phyloP scores from a whole-genome alignment of 345 rosid species.

The Citrus hindsii region DNA sequence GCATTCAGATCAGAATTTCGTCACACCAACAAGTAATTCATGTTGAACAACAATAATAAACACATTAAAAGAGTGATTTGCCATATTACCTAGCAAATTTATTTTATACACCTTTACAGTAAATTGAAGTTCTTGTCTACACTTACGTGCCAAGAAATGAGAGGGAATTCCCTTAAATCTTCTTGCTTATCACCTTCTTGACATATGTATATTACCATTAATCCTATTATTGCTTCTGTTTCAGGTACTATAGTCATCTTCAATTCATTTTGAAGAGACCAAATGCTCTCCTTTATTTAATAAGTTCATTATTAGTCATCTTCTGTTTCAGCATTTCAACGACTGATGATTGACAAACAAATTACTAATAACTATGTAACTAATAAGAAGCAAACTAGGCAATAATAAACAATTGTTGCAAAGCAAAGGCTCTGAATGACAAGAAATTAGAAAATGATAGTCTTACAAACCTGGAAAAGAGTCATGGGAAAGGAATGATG shows the following conservation, averaged over 20 bases:
- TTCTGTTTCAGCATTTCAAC: too few species aligned
- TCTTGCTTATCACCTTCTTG: background rate
- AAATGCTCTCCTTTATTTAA: too few species aligned
- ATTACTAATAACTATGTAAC: background rate
- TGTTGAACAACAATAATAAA: background rate
- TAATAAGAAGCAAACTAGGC: background rate
- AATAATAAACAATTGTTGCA: too few species aligned
- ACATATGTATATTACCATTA: background rate
- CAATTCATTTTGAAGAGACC: too few species aligned
- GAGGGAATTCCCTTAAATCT: background rate
- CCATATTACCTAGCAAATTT: background rate
- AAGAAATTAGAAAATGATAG: too few species aligned
- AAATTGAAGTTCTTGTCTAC: background rate
- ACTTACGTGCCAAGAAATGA: background rate
- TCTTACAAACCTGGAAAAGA: conserved; percentile 62
- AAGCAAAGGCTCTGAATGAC: too few species aligned
- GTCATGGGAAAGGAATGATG: conserved; percentile 95
- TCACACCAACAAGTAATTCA: background rate
- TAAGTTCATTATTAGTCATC: too few species aligned
- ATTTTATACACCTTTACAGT: background rate
- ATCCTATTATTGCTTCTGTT: too few species aligned
- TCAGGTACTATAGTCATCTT: too few species aligned
- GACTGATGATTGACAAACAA: background rate
- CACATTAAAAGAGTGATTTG: background rate
- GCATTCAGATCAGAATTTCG: background rate